These are phyloP conservation scores for Populus simonii DNA, from an alignment of 345 rosid species.

Conservation along the genomic window DNA sequence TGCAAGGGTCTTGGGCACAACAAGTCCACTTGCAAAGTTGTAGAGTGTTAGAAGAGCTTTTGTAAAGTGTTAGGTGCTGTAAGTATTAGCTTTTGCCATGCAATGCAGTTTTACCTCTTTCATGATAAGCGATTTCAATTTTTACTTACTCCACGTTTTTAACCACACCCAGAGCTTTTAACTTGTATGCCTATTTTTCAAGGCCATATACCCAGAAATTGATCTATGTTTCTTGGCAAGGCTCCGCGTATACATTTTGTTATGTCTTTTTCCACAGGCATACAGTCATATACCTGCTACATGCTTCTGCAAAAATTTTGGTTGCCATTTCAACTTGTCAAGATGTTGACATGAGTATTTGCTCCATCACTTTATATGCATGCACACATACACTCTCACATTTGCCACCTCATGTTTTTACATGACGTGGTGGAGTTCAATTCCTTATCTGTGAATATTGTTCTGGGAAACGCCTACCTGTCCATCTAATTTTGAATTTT, in stretches of 20 bases:
- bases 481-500: not conserved
- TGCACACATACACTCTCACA: not conserved
- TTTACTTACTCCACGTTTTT: not conserved
- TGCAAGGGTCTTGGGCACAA: conserved; percentile 98
- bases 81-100: conserved; percentile 20
- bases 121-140: not conserved
- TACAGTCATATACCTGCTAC: not conserved
- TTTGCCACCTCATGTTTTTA: not conserved
- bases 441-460: not conserved
- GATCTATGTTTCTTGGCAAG: not conserved
- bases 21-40: conserved; percentile 95
- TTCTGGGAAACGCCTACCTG: not conserved
- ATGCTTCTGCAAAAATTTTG: not conserved
- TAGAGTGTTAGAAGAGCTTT: conserved; percentile 34
- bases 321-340: not conserved
- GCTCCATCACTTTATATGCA: not conserved
- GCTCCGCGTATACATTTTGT: not conserved
- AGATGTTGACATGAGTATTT: not conserved
- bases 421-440: not conserved
- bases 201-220: not conserved
- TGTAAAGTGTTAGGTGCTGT: conserved; percentile 22
- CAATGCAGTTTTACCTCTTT: not conserved
- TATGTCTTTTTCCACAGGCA: not conserved
- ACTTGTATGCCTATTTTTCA: not conserved
- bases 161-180: not conserved